Percentiles rank a stretch among this genome's conserved stretches.
Evolutionary conservation across 192 early-diverging fungal species (phyloP).

Genomic region (Coemansia sp.): DNA sequence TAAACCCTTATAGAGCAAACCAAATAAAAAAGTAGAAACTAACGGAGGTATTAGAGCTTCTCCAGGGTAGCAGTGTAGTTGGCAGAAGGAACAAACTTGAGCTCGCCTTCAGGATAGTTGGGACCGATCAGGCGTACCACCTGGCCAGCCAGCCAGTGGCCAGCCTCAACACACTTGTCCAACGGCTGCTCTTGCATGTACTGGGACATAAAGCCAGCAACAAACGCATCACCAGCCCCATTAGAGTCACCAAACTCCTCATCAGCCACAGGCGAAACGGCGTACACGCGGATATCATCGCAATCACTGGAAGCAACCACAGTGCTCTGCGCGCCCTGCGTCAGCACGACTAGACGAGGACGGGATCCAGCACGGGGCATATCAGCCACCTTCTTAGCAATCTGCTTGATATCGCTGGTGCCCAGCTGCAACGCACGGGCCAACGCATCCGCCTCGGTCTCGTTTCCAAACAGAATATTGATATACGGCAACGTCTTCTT

Average conservation of each 20-base stretch:
- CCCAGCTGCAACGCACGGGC: conserved; percentile 65
- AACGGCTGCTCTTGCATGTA: conserved; percentile 69
- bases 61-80: conserved; percentile 33
- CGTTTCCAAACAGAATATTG: conserved; percentile 96
- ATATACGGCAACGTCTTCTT: conserved; percentile 79
- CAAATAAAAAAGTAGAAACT: not conserved
- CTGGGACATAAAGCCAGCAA: conserved; percentile 88
- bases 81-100: conserved; percentile 33
- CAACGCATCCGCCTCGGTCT: conserved; percentile 89
- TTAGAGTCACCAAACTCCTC: conserved; percentile 92
- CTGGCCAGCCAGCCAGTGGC: conserved; percentile 85
- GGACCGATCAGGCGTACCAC: conserved; percentile 80
- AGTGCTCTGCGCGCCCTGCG: conserved; percentile 61
- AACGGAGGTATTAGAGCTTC: conserved; percentile 24
- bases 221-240: conserved; percentile 97
- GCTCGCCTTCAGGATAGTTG: conserved; percentile 63
- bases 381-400: conserved; percentile 78
- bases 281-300: conserved; percentile 61
- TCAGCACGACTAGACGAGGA: conserved; percentile 87
- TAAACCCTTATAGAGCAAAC: conserved; percentile 1
- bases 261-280: conserved; percentile 58
- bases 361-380: conserved; percentile 76
- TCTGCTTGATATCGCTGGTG: conserved; percentile 72
- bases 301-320: conserved; percentile 62
- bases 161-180: conserved; percentile 73